phyloP scores from a whole-genome alignment of 257 asterid genomes.

The Fraxinus quadrangulata region DNA sequence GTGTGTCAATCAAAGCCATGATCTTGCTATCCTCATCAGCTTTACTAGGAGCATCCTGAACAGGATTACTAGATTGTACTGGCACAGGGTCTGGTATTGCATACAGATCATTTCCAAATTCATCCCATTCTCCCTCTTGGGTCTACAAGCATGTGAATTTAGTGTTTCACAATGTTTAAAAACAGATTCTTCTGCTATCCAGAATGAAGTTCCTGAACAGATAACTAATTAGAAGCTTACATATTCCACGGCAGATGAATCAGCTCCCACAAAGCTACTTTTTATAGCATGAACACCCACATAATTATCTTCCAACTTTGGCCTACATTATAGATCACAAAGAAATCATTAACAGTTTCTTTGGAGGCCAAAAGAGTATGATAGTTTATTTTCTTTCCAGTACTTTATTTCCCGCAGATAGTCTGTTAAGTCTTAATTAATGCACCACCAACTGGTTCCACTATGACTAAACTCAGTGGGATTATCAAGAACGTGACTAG shows the following conservation, averaged over 20 bases:
- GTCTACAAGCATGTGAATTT: conserved; percentile 50
- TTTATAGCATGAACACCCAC: conserved; percentile 66
- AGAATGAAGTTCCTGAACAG: conserved; percentile 10
- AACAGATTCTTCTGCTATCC: background rate
- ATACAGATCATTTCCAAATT: conserved; percentile 86
- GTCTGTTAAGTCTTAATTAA: background rate
- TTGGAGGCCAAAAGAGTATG: no score
- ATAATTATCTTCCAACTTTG: conserved; percentile 43
- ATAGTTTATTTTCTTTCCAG: background rate
- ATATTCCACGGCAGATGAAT: conserved; percentile 54
- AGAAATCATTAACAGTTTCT: conserved; percentile 19
- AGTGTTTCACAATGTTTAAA: background rate
- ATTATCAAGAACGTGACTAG: no score
- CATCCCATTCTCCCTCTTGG: conserved; percentile 87
- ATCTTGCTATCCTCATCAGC: conserved; percentile 95
- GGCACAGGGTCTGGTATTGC: conserved; percentile 69
- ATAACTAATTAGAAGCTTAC: conserved; percentile 53
- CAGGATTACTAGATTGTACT: conserved; percentile 49
- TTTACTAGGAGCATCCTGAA: conserved; percentile 64
- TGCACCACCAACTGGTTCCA: conserved; percentile 16
- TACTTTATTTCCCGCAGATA: background rate
- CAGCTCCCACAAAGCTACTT: conserved; percentile 56
- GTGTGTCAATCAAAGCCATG: conserved; percentile 84
- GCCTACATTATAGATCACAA: conserved; percentile 57
- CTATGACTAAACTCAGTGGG: conserved; percentile 16